Base-by-base conservation (phyloP, 139 green algal species). In the Pycnococcus provasolii region DNA sequence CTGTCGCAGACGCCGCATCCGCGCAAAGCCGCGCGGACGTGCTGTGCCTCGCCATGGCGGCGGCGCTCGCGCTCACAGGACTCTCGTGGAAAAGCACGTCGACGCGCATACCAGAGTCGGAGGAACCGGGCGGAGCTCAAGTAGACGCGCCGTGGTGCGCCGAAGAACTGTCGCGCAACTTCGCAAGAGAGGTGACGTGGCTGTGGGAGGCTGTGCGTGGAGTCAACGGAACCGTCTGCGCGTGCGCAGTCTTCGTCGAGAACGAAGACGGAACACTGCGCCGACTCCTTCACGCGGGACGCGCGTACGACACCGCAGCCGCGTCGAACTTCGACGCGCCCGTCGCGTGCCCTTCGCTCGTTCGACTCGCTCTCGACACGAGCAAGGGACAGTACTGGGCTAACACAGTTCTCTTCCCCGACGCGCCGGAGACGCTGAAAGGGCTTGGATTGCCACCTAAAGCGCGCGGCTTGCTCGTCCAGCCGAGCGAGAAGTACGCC, bases 1-100 rank as follows among this genome's bases (percentile, higher is more conserved):
- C 62, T 50, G 60, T 75, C 6, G 68, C 68, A 1, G 68, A 79
- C 64, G 73, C 73, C 11, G 47, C 58, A n/a, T 64, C 41, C 51
- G 80, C 83, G 5, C 89, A 96, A 69, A 90, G 81, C 8, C 81
- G 91, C 0, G 83, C 85, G 13, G 91, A 96, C 69, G 89, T 97
- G 42, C 54, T 95, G 3, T 80, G 77, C 5, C 90, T 97, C 41
- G 74, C 81, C 44, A 73, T 97, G 55, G 84, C 83, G 1, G 90
- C 88, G 1, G 80, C 88, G 61, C 78, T 95, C 45, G 61, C 90
- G 45, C 80, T 97, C 0, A 95, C 87, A 1, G 91, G 91, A 2
- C 81, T 96, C 58, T 83, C 91, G 60, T 97, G 90, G 90, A 71
- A 90, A 2, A 80, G 81, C 0, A 65, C 95, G n/a, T 86, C 85